phyloP scores from a whole-genome alignment of 306 rosid species.

The Crataegus laevigata region DNA sequence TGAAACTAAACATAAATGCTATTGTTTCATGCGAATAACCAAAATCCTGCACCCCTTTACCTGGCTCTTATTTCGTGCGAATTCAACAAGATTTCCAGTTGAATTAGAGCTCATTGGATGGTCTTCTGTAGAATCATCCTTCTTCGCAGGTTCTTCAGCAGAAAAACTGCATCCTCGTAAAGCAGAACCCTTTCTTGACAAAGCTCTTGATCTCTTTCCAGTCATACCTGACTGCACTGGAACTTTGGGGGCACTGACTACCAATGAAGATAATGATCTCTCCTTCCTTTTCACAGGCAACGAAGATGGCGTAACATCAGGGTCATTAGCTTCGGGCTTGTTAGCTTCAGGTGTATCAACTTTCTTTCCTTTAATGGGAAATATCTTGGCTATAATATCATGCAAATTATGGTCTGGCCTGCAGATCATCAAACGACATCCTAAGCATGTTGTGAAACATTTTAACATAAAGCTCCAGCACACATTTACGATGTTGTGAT shows the following conservation, averaged over 20 bases:
- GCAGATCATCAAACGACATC: conserved; percentile 25
- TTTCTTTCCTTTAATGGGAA: conserved; percentile 64
- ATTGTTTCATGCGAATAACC: not conserved
- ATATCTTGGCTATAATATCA: conserved; percentile 81
- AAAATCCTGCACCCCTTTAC: conserved; percentile 19
- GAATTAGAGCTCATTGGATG: conserved; percentile 52
- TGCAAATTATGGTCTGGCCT: conserved; percentile 99
- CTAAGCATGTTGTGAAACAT: conserved; percentile 6
- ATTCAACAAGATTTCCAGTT: conserved; percentile 34
- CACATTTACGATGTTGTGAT: not conserved
- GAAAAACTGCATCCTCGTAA: conserved; percentile 62
- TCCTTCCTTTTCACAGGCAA: conserved; percentile 87
- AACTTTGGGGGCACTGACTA: conserved; percentile 83
- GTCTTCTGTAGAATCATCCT: conserved; percentile 48
- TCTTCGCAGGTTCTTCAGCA: conserved; percentile 49
- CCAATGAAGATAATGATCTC: conserved; percentile 92
- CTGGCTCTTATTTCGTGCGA: conserved; percentile 35
- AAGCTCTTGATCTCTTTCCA: conserved; percentile 75
- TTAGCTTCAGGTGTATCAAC: not conserved
- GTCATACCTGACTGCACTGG: conserved; percentile 66
- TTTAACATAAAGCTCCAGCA: not conserved
- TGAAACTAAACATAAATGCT: not conserved
- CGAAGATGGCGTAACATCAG: conserved; percentile 20
- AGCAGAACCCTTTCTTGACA: conserved; percentile 63
- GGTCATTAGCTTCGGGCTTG: conserved; percentile 18